phyloP scores from a whole-genome alignment of 805 yeast species.

The Torulaspora maleeae region DNA sequence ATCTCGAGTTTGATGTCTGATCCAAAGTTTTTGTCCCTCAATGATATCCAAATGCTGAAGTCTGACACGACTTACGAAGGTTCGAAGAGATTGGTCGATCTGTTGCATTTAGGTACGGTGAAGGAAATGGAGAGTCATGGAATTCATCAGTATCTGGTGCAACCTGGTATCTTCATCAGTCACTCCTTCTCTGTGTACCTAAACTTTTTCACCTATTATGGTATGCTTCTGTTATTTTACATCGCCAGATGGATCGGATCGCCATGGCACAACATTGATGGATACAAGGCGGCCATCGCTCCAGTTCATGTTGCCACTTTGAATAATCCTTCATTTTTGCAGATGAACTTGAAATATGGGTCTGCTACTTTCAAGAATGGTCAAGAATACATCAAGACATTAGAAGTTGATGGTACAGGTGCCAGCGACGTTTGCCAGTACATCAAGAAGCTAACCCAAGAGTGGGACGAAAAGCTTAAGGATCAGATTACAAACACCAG shows the following conservation, averaged over 20 bases:
- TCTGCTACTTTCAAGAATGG: constrained; percentile 69
- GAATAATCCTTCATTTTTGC: constrained; percentile 45
- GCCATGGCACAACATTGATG: constrained; percentile 82
- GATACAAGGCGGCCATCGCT: constrained; percentile 87
- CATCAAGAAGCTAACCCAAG: constrained; percentile 48
- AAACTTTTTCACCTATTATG: constrained; percentile 73
- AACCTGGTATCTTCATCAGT: constrained; percentile 91
- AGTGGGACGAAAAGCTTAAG: constrained; percentile 73
- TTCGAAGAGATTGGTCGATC: constrained; percentile 80
- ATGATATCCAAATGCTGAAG: constrained; percentile 68
- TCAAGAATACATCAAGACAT: constrained; percentile 51
- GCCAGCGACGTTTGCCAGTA: constrained; percentile 62
- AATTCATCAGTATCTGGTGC: constrained; percentile 70
- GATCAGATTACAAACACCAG: constrained; percentile 63
- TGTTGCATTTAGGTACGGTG: constrained; percentile 71
- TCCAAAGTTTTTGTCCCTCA: constrained; percentile 64
- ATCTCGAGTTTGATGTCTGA: constrained; percentile 78
- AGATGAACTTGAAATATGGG: constrained; percentile 58
- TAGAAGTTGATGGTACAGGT: constrained; percentile 59
- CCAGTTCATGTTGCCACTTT: constrained; percentile 61
- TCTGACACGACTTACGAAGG: constrained; percentile 80
- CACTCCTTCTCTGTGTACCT: constrained; percentile 72
- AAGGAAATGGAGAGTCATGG: constrained; percentile 46
- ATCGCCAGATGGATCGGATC: constrained; percentile 79
- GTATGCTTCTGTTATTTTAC: constrained; percentile 82